These are phyloP conservation scores for Starmera dryadoides DNA, from an alignment of 805 yeast genomes.

Conservation along the genomic window DNA sequence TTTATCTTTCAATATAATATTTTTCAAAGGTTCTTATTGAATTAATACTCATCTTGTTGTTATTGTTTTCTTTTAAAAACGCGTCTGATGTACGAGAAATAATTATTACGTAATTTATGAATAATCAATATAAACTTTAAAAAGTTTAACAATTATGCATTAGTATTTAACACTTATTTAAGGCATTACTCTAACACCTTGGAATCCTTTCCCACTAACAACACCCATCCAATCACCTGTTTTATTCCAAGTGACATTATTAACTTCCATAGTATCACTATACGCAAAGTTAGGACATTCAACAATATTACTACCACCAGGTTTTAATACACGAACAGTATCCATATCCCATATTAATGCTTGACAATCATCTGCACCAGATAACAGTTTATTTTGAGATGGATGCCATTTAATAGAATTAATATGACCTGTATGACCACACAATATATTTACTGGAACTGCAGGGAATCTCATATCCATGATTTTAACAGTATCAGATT, in stretches of 20 bases:
- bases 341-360: conserved; percentile 59
- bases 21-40: no score
- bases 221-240: conserved; percentile 79
- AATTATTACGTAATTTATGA: no score
- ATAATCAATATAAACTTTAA: no score
- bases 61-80: no score
- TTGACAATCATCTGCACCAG: conserved; percentile 72
- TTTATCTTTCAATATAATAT: no score
- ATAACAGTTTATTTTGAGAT: conserved; percentile 46
- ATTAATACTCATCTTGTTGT: no score
- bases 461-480: conserved; percentile 89
- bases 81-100: no score
- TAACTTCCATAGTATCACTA: conserved; percentile 64
- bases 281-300: conserved; percentile 37
- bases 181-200: conserved; percentile 25
- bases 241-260: conserved; percentile 67
- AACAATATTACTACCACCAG: conserved; percentile 4
- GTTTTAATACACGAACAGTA: conserved; percentile 1
- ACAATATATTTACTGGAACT: conserved; percentile 60
- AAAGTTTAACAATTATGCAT: no score
- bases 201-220: conserved; percentile 28
- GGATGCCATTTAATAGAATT: conserved; percentile 88
- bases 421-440: conserved; percentile 60
- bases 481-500: conserved; percentile 56
- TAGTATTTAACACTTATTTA: no score